These are phyloP conservation scores for Tuber magnatum DNA, from an alignment of 495 filamentous ascomycete species.

Conservation along the genomic window DNA sequence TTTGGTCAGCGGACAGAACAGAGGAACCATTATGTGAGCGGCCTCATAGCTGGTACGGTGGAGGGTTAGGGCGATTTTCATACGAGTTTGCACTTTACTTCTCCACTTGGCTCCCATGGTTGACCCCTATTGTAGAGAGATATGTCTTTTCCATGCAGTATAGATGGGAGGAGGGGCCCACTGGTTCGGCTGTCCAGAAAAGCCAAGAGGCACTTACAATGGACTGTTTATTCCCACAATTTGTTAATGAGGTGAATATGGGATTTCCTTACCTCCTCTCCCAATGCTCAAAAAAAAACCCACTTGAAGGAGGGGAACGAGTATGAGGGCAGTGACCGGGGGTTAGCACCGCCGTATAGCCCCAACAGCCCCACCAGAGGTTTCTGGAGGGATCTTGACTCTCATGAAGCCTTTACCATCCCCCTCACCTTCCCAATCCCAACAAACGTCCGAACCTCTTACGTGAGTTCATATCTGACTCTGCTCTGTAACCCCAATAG, in stretches of 20 bases:
- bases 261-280: background rate
- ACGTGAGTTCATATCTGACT: background rate
- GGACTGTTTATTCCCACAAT: slow-evolving; percentile 95
- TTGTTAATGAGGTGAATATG: slow-evolving; percentile 67
- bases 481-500: slow-evolving; percentile 17
- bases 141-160: slow-evolving; percentile 95
- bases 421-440: slow-evolving; percentile 5
- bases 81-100: slow-evolving; percentile 84
- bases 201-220: slow-evolving; percentile 74
- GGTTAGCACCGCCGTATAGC: background rate
- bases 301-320: background rate
- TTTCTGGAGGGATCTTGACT: background rate
- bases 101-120: slow-evolving; percentile 65
- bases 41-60: slow-evolving; percentile 66
- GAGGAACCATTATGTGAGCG: slow-evolving; percentile 51
- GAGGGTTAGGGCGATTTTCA: slow-evolving; percentile 68
- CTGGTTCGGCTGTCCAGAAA: slow-evolving; percentile 68
- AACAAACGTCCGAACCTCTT: background rate
- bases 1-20: slow-evolving; percentile 78
- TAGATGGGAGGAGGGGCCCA: slow-evolving; percentile 64
- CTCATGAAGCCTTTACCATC: background rate
- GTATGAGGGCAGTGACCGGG: background rate
- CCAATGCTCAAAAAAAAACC: slow-evolving; percentile 2
- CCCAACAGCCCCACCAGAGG: background rate
- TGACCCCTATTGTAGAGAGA: slow-evolving; percentile 83